Conservation (phyloP, 2,329 filamentous ascomycete genomes). For the Magnaporthiopsis poae region DNA sequence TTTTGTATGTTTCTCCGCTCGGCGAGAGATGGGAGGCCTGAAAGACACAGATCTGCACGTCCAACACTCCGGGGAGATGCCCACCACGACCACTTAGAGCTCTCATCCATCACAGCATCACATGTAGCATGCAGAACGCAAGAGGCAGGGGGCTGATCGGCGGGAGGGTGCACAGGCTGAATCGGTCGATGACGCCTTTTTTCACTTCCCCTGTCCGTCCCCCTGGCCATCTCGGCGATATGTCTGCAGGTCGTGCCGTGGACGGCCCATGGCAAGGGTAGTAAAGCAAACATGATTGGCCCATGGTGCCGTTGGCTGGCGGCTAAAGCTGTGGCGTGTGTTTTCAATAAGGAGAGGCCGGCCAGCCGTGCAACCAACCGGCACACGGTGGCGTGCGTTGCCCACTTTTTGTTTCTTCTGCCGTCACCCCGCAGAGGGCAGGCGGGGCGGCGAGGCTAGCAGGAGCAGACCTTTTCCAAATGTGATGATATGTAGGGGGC, state of each 20-base stretch:
- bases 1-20: constrained; percentile 6
- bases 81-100: no score
- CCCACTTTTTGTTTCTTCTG: not conserved
- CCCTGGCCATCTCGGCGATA: not conserved
- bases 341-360: not conserved
- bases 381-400: not conserved
- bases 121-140: not conserved
- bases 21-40: not conserved
- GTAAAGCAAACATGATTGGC: not conserved
- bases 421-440: not conserved
- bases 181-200: not conserved
- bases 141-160: not conserved
- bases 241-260: not conserved
- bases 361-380: not conserved
- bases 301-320: not conserved
- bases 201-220: not conserved
- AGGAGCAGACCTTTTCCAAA: not conserved
- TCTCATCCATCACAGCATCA: not conserved
- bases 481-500: not conserved
- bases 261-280: not conserved
- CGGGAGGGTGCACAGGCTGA: not conserved
- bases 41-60: not conserved
- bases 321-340: not conserved
- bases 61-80: not conserved
- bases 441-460: no score